Base-by-base conservation (phyloP, 129 eudicot species). In the Cynara cardunculus region DNA sequence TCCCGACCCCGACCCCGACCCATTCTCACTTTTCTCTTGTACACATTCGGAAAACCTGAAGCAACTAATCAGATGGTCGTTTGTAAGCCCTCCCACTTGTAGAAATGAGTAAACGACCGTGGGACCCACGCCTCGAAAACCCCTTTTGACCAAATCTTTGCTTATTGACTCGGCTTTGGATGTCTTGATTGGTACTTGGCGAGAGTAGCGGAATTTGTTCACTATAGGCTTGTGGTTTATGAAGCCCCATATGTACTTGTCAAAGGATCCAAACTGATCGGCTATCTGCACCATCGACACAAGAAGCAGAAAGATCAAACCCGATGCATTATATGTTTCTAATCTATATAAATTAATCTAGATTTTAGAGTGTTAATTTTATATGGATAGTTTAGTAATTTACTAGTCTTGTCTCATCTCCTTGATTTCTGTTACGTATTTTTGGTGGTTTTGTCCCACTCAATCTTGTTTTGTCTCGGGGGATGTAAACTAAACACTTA, bases 111-210 rank as follows among this genome's bases (percentile, higher is more conserved):
- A 92, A 46, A 94, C 91, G 0, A 90, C 97, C 19, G 97, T 92
- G 16, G 99, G 97, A 0, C 99, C 97, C 26, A 95, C 96, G 18
- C 99, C 94, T 61, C 94, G 94, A 24, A 95, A 95, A 7, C 99
- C 97, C 56, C 99, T 84, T 85, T 85, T 86, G n/a, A 95, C 89
- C 27, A 92, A 82, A 73, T 90, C 99, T 85, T 95, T 95, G 90
- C 99, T 92, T 65, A 95, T 92, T 49, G 89, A 81, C 2, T 90
- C 97, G 8, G 97, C 96, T 76, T 95, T 95, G 19, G 97, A 88
- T 44, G 97, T 88, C 91, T 86, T 92, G 34, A 95, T 89, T 37
- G 96, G 99, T 37, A 92, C 91, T 77, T 95, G 99, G 18, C 99
- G 84, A 19, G 97, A 88, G 71, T 95, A 92, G 41, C 97, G 94